Percentiles rank a stretch among this genome's conserved stretches.
phyloP scores from a whole-genome alignment of 257 asterid genomes.

The Solanum pimpinellifolium region DNA sequence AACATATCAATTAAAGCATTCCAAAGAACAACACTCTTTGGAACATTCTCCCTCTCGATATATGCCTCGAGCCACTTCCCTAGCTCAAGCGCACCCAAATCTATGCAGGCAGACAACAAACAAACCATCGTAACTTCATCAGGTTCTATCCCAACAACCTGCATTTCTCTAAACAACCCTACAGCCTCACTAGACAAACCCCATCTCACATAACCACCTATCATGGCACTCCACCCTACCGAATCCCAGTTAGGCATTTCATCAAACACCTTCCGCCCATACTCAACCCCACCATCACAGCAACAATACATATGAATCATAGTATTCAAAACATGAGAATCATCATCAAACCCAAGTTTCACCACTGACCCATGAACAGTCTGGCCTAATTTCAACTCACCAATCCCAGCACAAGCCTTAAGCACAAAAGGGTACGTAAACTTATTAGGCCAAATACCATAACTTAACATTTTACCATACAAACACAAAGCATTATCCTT shows the following conservation, averaged over 20 bases:
- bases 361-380: constrained; percentile 41
- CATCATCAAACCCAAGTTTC: constrained; percentile 45
- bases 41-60: constrained; percentile 37
- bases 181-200: constrained; percentile 53
- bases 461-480: constrained; percentile 34
- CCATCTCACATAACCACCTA: constrained; percentile 60
- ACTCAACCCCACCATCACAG: constrained; percentile 38
- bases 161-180: constrained; percentile 49
- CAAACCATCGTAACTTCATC: constrained; percentile 64
- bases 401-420: constrained; percentile 74
- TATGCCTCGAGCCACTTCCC: constrained; percentile 65
- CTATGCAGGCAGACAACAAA: constrained; percentile 62
- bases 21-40: constrained; percentile 33
- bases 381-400: constrained; percentile 33
- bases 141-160: constrained; percentile 42
- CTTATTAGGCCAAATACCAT: constrained; percentile 42
- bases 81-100: constrained; percentile 63
- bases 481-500: constrained; percentile 29
- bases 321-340: constrained; percentile 43
- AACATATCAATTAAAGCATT: constrained; percentile 72
- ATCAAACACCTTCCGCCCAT: constrained; percentile 49
- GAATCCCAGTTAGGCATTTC: constrained; percentile 38
- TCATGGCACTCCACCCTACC: constrained; percentile 62
- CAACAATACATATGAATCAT: constrained; percentile 57
- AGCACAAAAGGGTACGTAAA: constrained; percentile 71